Evolutionary conservation across 176 grass and related monocot genomes (phyloP).

Genomic region (Avena atlantica): DNA sequence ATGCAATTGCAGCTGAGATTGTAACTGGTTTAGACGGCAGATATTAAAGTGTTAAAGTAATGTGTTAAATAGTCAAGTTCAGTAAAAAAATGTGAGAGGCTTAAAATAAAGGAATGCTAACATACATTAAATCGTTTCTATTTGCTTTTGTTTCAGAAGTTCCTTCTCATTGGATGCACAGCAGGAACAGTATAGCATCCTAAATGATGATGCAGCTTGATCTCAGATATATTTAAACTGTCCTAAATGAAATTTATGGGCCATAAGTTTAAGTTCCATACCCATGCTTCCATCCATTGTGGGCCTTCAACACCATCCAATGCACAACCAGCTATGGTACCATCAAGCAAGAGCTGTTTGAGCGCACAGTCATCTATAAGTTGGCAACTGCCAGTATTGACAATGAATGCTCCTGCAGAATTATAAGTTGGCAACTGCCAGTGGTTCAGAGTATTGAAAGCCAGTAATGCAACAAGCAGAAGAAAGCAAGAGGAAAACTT

Average conservation of each 20-base stretch:
- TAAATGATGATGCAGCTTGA: slow-evolving; percentile 26
- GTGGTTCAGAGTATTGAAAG: slow-evolving; percentile 11
- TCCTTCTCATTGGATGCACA: slow-evolving; percentile 18
- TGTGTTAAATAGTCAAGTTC: slow-evolving; percentile 7
- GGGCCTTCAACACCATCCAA: slow-evolving; percentile 95
- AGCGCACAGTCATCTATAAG: slow-evolving; percentile 96
- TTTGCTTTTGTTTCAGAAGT: slow-evolving; percentile 1
- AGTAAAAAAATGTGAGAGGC: background rate
- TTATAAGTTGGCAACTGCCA: slow-evolving; percentile 76
- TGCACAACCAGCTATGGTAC: slow-evolving; percentile 91
- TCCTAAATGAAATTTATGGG: slow-evolving; percentile 42
- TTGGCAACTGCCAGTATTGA: slow-evolving; percentile 94
- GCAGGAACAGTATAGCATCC: background rate
- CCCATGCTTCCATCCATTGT: slow-evolving; percentile 99
- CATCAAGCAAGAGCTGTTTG: slow-evolving; percentile 92
- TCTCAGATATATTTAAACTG: slow-evolving; percentile 21
- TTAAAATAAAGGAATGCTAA: slow-evolving; percentile 12
- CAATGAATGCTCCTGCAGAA: slow-evolving; percentile 81
- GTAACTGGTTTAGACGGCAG: background rate
- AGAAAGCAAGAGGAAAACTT: slow-evolving; percentile 19
- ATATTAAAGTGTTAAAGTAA: background rate
- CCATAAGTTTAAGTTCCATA: slow-evolving; percentile 53
- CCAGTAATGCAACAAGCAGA: slow-evolving; percentile 13
- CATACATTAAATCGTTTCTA: background rate
- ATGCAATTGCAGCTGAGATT: background rate